Evolutionary conservation across 148 eudicot species (phyloP).

Genomic region (Cornus controversa): DNA sequence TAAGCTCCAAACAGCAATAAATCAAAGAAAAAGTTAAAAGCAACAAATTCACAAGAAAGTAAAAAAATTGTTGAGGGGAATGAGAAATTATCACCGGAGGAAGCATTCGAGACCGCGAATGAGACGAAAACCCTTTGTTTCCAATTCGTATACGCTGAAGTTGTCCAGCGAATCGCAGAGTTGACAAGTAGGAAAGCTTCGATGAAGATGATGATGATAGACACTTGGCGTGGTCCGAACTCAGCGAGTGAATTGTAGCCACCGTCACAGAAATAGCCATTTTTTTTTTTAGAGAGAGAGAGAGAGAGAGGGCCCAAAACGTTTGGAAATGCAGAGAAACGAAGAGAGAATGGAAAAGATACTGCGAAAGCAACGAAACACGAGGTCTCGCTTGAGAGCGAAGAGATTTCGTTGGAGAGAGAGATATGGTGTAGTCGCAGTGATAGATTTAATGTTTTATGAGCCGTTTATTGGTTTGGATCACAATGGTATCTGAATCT

Average conservation of each 20-base stretch:
- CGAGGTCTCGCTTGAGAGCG: too few species aligned
- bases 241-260: neutral
- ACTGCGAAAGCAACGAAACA: too few species aligned
- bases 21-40: neutral
- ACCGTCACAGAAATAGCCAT: neutral
- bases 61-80: neutral
- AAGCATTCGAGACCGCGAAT: conserved; percentile 17
- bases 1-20: neutral
- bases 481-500: too few species aligned
- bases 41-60: neutral
- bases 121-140: conserved; percentile 17
- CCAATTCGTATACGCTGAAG: conserved; percentile 8
- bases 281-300: neutral
- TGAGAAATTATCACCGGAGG: conserved; percentile 27
- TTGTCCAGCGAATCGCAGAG: conserved; percentile 11
- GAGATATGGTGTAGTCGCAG: neutral
- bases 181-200: neutral
- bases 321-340: neutral
- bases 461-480: neutral
- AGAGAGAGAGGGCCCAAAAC: neutral
- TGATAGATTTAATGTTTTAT: neutral
- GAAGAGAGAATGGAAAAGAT: neutral
- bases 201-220: neutral
- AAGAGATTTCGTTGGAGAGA: neutral
- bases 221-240: neutral